phyloP scores from a whole-genome alignment of 148 eudicot genomes.

The Salicornia ramosissima region DNA sequence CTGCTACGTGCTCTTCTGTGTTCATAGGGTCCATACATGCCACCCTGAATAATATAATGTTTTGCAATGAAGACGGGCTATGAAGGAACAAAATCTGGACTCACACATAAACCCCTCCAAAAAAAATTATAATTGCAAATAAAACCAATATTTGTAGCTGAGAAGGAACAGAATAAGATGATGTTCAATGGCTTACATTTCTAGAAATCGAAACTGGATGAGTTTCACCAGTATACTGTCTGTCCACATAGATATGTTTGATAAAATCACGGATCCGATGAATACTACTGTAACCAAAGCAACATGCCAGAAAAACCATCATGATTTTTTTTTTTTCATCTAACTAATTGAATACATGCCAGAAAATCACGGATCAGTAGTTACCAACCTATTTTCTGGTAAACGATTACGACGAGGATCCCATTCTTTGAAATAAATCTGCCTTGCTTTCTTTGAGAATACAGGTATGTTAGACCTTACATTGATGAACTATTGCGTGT shows the following conservation, averaged over 20 bases:
- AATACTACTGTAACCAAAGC: conserved; percentile 48
- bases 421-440: conserved; percentile 73
- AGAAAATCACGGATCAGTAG: not conserved
- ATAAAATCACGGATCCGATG: conserved; percentile 69
- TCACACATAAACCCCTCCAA: not conserved
- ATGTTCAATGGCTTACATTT: conserved; percentile 34
- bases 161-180: not conserved
- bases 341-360: not conserved
- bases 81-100: not conserved
- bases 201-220: conserved; percentile 33
- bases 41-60: conserved; percentile 25
- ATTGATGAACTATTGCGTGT: not conserved
- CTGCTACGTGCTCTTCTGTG: conserved; percentile 11
- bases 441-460: conserved; percentile 52
- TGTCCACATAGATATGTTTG: conserved; percentile 60
- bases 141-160: not conserved
- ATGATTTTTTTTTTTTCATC: not conserved
- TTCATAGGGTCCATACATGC: conserved; percentile 34
- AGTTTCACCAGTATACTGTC: conserved; percentile 49
- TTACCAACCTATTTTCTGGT: conserved; percentile 68
- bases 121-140: not conserved
- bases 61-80: not conserved
- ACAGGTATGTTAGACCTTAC: conserved; percentile 17
- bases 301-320: not conserved
- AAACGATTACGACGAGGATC: conserved; percentile 52